Base-by-base conservation (phyloP, 2,329 filamentous ascomycete species). In the Phialophora expanda region DNA sequence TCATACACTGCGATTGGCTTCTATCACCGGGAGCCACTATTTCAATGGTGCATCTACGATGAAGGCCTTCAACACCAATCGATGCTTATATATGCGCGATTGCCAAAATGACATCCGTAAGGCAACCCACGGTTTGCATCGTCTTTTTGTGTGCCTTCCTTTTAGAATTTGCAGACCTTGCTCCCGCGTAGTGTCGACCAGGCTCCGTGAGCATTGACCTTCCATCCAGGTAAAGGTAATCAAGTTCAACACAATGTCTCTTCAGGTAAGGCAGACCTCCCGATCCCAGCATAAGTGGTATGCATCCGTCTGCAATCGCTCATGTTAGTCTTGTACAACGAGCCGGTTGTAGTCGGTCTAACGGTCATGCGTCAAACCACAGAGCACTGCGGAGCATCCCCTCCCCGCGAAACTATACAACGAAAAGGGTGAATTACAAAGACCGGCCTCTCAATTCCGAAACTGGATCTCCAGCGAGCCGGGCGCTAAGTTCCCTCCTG, bases 381-480 rank as follows among this genome's bases (percentile, higher is more conserved):
- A 86, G 65, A 91, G 96, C 76, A 93, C 92, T 54, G 87, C 94
- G 14, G 61, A 64, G 20, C 34, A 46, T 74, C 96, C 92, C 91
- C 91, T 95, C 56, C 84, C 87, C 69, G 89, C 87, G 56, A 84
- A 84, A 73, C 48, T 68, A 9, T 68, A 55, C 44, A 63, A 65
- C 30, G 91, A 95, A 81, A 90, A 87, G 20, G 93, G 93, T 78
- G 93, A 97, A 79, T 97, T 96, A 84, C 96, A 96, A 81, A 89
- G 93, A 68, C 91, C 92, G 77, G 84, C 85, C 69, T 94, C 91
- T 68, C 85, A 87, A 63, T 97, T 97, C 80, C 88, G 94, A 65
- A 86, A 90, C 78, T 90, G 83, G 78, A 90, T 97, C 77, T 92
- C 90, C 32, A 85, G 84, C 68, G 86, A 91, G 72, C 79, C 86